A percentile compares a stretch with the other conserved stretches of the same genome.
Conservation (phyloP, 2,329 filamentous ascomycete genomes). For the Leptographium lundbergii region DNA sequence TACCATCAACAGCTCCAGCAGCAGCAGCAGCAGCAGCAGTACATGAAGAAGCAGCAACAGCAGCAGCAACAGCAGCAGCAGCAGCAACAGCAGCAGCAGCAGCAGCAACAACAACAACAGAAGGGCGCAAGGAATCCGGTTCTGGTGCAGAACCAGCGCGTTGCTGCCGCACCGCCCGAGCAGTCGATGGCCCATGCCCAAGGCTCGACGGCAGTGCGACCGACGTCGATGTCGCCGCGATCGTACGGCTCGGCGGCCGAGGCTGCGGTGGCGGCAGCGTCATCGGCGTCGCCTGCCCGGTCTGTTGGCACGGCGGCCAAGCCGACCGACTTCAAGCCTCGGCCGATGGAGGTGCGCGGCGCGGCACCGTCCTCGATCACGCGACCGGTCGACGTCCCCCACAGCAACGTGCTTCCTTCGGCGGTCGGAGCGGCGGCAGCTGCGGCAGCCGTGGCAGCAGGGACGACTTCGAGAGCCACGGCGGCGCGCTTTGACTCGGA, state of each 20-base stretch:
- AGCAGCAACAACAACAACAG: conserved; percentile 12
- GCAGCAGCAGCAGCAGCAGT: conserved; percentile 13
- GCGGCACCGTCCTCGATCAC: conserved; percentile 22
- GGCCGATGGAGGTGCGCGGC: conserved; percentile 14
- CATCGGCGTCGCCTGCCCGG: conserved; percentile 7
- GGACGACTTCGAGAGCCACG: neutral
- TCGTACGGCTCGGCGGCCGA: neutral
- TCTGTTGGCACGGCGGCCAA: conserved; percentile 11
- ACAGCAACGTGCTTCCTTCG: conserved; percentile 2
- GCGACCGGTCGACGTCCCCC: conserved; percentile 47
- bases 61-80: conserved; percentile 12
- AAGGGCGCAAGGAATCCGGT: conserved; percentile 30
- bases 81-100: conserved; percentile 15
- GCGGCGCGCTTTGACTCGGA: conserved; percentile 10
- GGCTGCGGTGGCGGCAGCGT: neutral
- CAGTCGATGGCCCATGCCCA: conserved; percentile 48
- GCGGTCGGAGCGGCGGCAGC: neutral
- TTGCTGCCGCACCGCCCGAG: conserved; percentile 47
- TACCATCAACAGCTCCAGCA: conserved; percentile 20
- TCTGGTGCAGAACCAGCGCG: conserved; percentile 41
- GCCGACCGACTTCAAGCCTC: conserved; percentile 21
- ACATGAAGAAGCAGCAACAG: conserved; percentile 14
- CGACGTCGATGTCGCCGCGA: neutral
- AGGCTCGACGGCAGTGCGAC: conserved; percentile 30
- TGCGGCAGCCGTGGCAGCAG: neutral